Percentiles rank a stretch among this genome's conserved stretches.
phyloP scores from a whole-genome alignment of 2,329 filamentous ascomycete species.

The Apiospora koreana region DNA sequence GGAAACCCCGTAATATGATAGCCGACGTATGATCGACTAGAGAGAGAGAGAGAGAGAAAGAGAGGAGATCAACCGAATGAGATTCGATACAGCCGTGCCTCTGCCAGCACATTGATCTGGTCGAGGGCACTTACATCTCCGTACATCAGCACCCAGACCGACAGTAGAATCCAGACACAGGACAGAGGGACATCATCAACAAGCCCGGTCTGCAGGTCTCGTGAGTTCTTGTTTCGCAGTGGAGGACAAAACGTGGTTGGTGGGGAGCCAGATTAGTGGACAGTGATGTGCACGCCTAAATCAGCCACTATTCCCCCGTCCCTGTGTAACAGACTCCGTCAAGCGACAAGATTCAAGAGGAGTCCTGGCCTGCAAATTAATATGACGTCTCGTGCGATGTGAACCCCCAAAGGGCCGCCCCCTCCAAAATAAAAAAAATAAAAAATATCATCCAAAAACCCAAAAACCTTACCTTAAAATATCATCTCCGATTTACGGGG shows the following conservation, averaged over 20 bases:
- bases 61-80: background rate
- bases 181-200: too few species aligned
- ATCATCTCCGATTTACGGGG: background rate
- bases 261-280: background rate
- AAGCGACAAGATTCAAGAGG: too few species aligned
- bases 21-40: background rate
- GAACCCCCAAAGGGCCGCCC: too few species aligned
- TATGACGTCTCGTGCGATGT: too few species aligned
- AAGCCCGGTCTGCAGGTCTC: too few species aligned
- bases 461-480: too few species aligned
- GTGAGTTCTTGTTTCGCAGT: background rate
- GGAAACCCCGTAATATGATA: background rate
- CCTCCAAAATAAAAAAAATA: too few species aligned
- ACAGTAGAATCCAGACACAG: too few species aligned
- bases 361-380: background rate
- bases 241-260: slow-evolving; percentile 6
- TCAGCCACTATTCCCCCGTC: background rate
- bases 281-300: background rate
- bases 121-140: background rate
- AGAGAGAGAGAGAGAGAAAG: background rate
- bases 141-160: too few species aligned
- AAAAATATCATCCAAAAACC: too few species aligned
- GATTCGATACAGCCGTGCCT: background rate
- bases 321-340: background rate
- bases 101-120: background rate